These are phyloP conservation scores for Leccinum griseonigrum DNA, from an alignment of 1,284 basidiomycete genomes.

Conservation along the genomic window DNA sequence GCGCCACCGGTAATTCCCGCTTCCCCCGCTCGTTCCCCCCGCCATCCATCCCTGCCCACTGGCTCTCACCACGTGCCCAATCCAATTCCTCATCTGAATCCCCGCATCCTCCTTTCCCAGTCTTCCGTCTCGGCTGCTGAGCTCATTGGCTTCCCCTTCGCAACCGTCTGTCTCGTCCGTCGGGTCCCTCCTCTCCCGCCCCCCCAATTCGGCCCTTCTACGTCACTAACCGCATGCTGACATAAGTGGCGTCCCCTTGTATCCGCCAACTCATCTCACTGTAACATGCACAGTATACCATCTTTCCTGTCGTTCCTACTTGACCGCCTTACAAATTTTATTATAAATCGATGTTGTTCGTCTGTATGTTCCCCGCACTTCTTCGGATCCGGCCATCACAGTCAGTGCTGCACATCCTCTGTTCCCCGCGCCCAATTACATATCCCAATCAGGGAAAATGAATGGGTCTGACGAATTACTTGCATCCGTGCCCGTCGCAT, in stretches of 20 bases:
- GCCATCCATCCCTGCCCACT: slow-evolving; percentile 8
- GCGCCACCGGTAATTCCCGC: slow-evolving; percentile 30
- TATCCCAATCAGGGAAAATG: not conserved
- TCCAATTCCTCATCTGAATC: slow-evolving; percentile 3
- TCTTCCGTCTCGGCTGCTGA: slow-evolving; percentile 8
- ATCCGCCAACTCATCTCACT: not conserved
- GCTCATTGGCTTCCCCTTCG: slow-evolving; percentile 4
- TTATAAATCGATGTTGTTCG: not conserved
- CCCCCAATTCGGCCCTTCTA: not conserved
- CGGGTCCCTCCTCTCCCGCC: not conserved
- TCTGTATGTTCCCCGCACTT: slow-evolving; percentile 5
- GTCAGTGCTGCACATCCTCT: not conserved
- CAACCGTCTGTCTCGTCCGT: not conserved
- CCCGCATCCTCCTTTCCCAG: not conserved
- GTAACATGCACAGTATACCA: not conserved
- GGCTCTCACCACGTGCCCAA: not conserved
- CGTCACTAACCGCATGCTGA: not conserved
- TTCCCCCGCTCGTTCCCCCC: slow-evolving; percentile 11
- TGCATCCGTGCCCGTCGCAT: slow-evolving; percentile 4
- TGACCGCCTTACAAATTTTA: not conserved
- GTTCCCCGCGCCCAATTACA: slow-evolving; percentile 3
- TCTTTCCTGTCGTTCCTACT: not conserved
- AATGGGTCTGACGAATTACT: not conserved
- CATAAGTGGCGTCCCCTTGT: not conserved
- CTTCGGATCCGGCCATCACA: slow-evolving; percentile 2